phyloP scores from a whole-genome alignment of 2,329 filamentous ascomycete species.

The Fusarium sp. region DNA sequence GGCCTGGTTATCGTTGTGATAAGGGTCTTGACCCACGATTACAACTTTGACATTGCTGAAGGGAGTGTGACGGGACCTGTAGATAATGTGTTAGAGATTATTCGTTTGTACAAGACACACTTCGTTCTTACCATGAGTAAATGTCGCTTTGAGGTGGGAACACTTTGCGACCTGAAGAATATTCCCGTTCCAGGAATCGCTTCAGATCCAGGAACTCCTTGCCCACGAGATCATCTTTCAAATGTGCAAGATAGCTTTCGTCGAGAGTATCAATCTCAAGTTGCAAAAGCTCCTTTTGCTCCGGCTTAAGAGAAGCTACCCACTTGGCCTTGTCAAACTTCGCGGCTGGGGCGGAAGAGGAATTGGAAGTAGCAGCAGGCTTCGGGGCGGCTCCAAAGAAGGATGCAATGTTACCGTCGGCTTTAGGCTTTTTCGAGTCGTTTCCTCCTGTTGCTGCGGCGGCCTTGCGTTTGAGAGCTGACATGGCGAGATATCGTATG shows the following conservation, averaged over 20 bases:
- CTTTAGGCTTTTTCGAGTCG: constrained; percentile 78
- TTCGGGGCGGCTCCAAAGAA: constrained; percentile 84
- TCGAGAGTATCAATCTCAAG: constrained; percentile 94
- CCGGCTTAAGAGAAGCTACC: constrained; percentile 81
- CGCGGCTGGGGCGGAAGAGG: constrained; percentile 51
- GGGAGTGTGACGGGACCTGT: constrained; percentile 94
- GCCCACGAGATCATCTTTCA: constrained; percentile 87
- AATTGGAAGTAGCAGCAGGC: constrained; percentile 46
- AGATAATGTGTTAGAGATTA: constrained; percentile 29
- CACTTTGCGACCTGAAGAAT: constrained; percentile 78
- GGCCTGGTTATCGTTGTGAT: constrained; percentile 95
- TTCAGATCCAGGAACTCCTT: constrained; percentile 90
- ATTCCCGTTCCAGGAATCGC: constrained; percentile 85
- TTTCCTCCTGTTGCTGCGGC: constrained; percentile 57
- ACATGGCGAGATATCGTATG: constrained; percentile 57
- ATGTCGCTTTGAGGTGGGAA: constrained; percentile 91
- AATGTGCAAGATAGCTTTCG: constrained; percentile 88
- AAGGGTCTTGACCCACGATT: constrained; percentile 95
- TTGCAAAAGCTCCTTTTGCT: constrained; percentile 85
- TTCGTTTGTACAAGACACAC: neutral
- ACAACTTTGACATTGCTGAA: constrained; percentile 91
- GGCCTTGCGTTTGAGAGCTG: constrained; percentile 76
- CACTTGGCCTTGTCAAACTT: constrained; percentile 93
- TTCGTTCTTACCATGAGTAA: constrained; percentile 83
- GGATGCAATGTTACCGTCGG: constrained; percentile 84